Evolutionary conservation across 2,329 filamentous ascomycete genomes (phyloP).

Genomic region (Paecilomyces sp.): DNA sequence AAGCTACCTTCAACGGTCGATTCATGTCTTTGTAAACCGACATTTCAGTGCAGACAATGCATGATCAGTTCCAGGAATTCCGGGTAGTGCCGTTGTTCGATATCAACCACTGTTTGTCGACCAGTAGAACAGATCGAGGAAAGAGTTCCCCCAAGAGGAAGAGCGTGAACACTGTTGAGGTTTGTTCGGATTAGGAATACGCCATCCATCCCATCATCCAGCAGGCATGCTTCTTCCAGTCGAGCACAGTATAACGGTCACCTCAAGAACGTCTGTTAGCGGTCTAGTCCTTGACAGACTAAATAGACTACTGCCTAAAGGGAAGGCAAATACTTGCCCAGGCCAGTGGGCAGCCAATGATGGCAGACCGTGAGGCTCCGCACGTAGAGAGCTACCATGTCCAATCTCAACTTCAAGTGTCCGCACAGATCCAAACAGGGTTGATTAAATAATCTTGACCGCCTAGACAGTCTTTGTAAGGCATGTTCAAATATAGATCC

Average conservation of each 20-base stretch:
- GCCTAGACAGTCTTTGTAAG: neutral
- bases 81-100: neutral
- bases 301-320: neutral
- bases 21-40: neutral
- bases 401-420: neutral
- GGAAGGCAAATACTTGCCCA: neutral
- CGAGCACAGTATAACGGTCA: neutral
- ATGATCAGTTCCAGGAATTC: neutral
- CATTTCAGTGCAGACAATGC: neutral
- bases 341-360: neutral
- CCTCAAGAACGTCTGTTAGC: neutral
- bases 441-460: neutral
- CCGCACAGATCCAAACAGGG: neutral
- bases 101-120: neutral
- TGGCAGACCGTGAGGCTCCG: neutral
- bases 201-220: neutral
- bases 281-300: neutral
- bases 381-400: neutral
- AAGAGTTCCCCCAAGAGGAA: neutral
- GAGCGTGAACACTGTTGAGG: neutral
- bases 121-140: neutral
- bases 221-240: neutral
- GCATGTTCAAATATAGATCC: neutral
- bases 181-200: neutral
- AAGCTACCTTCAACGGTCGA: too few species aligned